Conservation (phyloP, 441 rosid genomes). For the Rhodomyrtus psidioides region DNA sequence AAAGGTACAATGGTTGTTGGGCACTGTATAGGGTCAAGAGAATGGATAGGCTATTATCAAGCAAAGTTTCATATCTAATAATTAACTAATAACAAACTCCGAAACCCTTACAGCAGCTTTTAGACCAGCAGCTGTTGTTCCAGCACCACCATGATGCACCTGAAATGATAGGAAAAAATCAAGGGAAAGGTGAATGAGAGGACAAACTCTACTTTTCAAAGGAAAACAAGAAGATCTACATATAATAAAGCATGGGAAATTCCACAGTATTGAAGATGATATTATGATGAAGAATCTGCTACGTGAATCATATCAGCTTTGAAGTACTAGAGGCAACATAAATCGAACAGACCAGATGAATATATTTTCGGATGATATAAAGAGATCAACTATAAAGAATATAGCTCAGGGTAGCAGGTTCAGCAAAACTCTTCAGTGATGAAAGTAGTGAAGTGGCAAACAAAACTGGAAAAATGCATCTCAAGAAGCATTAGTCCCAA, state of each 20-base stretch:
- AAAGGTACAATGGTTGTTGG: conserved; percentile 94
- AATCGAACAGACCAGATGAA: background rate
- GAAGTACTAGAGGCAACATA: background rate
- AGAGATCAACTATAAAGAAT: background rate
- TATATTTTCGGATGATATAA: background rate
- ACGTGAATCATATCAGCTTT: background rate
- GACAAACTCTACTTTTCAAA: background rate
- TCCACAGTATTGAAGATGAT: background rate
- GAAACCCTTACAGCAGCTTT: conserved; percentile 66
- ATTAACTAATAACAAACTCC: background rate
- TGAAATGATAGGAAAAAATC: conserved; percentile 16
- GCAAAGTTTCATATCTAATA: background rate
- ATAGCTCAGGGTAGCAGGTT: background rate
- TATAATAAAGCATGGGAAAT: background rate
- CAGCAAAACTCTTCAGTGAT: background rate
- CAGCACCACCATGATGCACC: conserved; percentile 99
- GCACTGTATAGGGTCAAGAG: conserved; percentile 40
- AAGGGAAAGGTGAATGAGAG: background rate
- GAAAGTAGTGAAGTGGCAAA: background rate
- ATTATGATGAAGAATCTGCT: background rate
- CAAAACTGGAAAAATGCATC: background rate
- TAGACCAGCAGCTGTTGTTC: conserved; percentile 98
- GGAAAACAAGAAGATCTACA: background rate
- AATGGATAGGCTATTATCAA: background rate
- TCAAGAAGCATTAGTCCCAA: background rate